Percentiles rank a stretch among this genome's conserved stretches.
Evolutionary conservation across 2,329 filamentous ascomycete species (phyloP).

Genomic region (Phaeosphaeriaceae sp.): DNA sequence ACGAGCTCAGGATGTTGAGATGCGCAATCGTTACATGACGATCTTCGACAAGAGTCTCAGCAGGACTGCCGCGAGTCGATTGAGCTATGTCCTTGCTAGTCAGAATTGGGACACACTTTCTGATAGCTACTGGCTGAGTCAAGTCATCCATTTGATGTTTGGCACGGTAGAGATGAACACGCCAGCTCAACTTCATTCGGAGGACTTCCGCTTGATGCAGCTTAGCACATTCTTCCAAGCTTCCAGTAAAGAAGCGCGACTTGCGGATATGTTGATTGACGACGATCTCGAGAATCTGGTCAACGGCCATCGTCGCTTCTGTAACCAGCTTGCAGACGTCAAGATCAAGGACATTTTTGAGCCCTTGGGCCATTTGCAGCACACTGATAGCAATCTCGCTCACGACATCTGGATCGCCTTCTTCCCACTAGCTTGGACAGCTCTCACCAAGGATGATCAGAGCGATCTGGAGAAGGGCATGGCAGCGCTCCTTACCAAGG

Average conservation of each 20-base stretch:
- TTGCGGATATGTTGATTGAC: slow-evolving; percentile 74
- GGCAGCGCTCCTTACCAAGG: slow-evolving; percentile 89
- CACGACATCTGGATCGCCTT: slow-evolving; percentile 90
- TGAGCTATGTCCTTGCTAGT: slow-evolving; percentile 86
- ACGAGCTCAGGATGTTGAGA: slow-evolving; percentile 89
- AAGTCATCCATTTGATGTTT: slow-evolving; percentile 91
- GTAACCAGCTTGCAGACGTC: slow-evolving; percentile 82
- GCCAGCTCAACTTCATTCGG: slow-evolving; percentile 77
- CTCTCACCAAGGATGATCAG: slow-evolving; percentile 84
- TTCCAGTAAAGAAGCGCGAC: slow-evolving; percentile 73
- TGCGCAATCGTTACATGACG: slow-evolving; percentile 94
- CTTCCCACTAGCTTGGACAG: slow-evolving; percentile 94
- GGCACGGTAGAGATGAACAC: slow-evolving; percentile 87
- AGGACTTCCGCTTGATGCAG: slow-evolving; percentile 83
- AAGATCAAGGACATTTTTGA: slow-evolving; percentile 89
- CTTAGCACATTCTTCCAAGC: slow-evolving; percentile 75
- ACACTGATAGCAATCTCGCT: slow-evolving; percentile 80
- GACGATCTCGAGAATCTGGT: slow-evolving; percentile 83
- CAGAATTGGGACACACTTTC: slow-evolving; percentile 97
- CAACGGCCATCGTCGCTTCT: slow-evolving; percentile 79
- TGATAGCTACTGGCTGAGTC: slow-evolving; percentile 96
- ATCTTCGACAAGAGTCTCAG: slow-evolving; percentile 96
- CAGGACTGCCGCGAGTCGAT: slow-evolving; percentile 85
- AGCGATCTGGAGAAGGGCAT: slow-evolving; percentile 89
- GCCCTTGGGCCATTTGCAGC: slow-evolving; percentile 89